phyloP scores from a whole-genome alignment of 192 early-diverging fungal genomes.

The Coemansia umbellata region DNA sequence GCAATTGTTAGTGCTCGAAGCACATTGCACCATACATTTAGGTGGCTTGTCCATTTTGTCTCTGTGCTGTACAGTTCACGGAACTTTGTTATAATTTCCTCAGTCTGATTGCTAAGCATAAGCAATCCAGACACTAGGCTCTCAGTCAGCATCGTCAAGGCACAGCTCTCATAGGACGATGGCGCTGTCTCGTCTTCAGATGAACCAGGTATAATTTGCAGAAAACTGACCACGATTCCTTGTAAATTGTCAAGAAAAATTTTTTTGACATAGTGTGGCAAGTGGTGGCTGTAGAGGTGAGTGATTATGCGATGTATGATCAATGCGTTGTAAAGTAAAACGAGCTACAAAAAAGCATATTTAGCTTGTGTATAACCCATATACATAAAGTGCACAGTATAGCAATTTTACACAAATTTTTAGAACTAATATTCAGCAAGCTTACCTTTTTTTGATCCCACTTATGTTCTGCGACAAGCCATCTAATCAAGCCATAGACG shows the following conservation, averaged over 20 bases:
- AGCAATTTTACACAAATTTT: not conserved
- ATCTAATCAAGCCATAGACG: conserved; percentile 18
- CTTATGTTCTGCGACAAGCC: conserved; percentile 20
- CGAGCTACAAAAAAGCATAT: conserved; percentile 14
- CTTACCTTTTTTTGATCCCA: conserved; percentile 41
- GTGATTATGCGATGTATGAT: conserved; percentile 25
- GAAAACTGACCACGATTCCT: conserved; percentile 4
- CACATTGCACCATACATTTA: conserved; percentile 43
- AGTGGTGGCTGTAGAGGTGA: conserved; percentile 18
- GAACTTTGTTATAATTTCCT: conserved; percentile 1
- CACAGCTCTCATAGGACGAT: conserved; percentile 26
- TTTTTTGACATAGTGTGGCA: not conserved
- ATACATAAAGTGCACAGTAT: not conserved
- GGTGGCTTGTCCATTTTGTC: conserved; percentile 36
- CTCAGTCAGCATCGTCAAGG: conserved; percentile 33
- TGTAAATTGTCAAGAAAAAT: conserved; percentile 30
- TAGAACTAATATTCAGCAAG: too few species aligned
- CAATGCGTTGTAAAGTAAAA: conserved; percentile 32
- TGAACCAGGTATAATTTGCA: conserved; percentile 4
- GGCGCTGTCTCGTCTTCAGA: conserved; percentile 10
- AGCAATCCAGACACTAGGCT: conserved; percentile 32
- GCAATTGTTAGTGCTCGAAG: conserved; percentile 38
- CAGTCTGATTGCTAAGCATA: conserved; percentile 6
- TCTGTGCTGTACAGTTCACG: conserved; percentile 11
- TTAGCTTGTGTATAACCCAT: not conserved